Evolutionary conservation across 2,329 filamentous ascomycete genomes (phyloP).

Genomic region (Talaromyces amestolkiae): DNA sequence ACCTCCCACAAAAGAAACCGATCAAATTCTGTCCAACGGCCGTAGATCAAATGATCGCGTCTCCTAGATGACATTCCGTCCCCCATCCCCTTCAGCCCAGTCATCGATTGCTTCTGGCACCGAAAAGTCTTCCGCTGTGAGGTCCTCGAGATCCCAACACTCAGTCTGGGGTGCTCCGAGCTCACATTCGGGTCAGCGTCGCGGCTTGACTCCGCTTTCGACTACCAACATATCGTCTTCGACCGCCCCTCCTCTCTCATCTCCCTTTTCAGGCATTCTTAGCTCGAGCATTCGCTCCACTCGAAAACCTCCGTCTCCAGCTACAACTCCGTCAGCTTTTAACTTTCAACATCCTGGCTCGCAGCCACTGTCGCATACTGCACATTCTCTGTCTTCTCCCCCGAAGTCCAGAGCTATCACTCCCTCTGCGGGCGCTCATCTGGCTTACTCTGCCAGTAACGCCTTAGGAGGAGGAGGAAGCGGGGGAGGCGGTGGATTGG

Average conservation of each 20-base stretch:
- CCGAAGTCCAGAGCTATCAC: slow-evolving; percentile 56
- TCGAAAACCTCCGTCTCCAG: slow-evolving; percentile 54
- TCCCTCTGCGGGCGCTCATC: slow-evolving; percentile 54
- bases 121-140: slow-evolving; percentile 47
- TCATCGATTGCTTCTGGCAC: slow-evolving; percentile 53
- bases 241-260: slow-evolving; percentile 51
- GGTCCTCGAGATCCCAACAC: slow-evolving; percentile 49
- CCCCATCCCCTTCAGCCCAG: slow-evolving; percentile 52
- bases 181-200: slow-evolving; percentile 55
- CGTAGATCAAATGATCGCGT: slow-evolving; percentile 51
- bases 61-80: slow-evolving; percentile 58
- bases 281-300: slow-evolving; percentile 51
- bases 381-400: slow-evolving; percentile 55
- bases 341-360: slow-evolving; percentile 54
- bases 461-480: slow-evolving; percentile 51
- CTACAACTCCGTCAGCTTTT: slow-evolving; percentile 55
- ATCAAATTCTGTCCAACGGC: slow-evolving; percentile 26
- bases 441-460: slow-evolving; percentile 56
- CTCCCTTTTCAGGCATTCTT: slow-evolving; percentile 54
- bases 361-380: slow-evolving; percentile 52
- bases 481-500: slow-evolving; percentile 54
- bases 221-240: slow-evolving; percentile 50
- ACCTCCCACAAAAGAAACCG: slow-evolving; percentile 7
- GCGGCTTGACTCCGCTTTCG: slow-evolving; percentile 58
- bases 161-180: slow-evolving; percentile 57